These are phyloP conservation scores for Clohesyomyces aquaticus DNA, from an alignment of 495 filamentous ascomycete species.

Conservation along the genomic window DNA sequence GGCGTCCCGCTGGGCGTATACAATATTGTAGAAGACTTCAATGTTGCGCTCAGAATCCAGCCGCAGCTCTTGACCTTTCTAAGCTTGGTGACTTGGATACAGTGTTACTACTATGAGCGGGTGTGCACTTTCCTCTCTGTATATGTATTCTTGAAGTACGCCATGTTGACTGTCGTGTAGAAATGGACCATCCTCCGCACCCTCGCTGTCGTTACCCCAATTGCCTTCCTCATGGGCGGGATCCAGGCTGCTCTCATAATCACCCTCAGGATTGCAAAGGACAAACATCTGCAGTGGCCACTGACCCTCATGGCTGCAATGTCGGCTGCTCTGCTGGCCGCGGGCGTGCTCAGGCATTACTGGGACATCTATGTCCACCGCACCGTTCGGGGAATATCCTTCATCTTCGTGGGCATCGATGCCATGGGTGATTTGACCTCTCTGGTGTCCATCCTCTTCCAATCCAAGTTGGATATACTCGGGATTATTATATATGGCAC, in stretches of 20 bases:
- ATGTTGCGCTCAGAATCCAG: slow-evolving; percentile 63
- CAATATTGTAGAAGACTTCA: slow-evolving; percentile 65
- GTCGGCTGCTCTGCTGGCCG: slow-evolving; percentile 59
- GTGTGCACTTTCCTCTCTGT: slow-evolving; percentile 30
- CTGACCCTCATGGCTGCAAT: slow-evolving; percentile 63
- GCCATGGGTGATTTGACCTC: slow-evolving; percentile 66
- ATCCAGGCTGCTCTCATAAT: slow-evolving; percentile 58
- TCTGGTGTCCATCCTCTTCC: slow-evolving; percentile 63
- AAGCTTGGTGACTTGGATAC: slow-evolving; percentile 66
- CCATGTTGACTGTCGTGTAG: slow-evolving; percentile 37
- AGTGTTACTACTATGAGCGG: slow-evolving; percentile 67
- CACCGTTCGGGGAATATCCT: slow-evolving; percentile 67
- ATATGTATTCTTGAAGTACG: slow-evolving; percentile 12
- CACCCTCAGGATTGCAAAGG: slow-evolving; percentile 52
- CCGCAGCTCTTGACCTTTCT: slow-evolving; percentile 64
- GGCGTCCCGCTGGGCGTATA: slow-evolving; percentile 68
- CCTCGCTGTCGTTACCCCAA: slow-evolving; percentile 47
- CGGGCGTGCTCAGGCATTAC: slow-evolving; percentile 60
- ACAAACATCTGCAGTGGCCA: slow-evolving; percentile 54
- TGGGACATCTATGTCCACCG: slow-evolving; percentile 62
- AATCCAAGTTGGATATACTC: slow-evolving; percentile 56
- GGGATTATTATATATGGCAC: slow-evolving; percentile 66
- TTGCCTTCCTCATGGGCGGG: slow-evolving; percentile 54
- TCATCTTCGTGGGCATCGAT: slow-evolving; percentile 68
- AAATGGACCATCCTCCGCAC: slow-evolving; percentile 54